Conservation (phyloP, 306 rosid species). For the Elaeagnus macrophylla region DNA sequence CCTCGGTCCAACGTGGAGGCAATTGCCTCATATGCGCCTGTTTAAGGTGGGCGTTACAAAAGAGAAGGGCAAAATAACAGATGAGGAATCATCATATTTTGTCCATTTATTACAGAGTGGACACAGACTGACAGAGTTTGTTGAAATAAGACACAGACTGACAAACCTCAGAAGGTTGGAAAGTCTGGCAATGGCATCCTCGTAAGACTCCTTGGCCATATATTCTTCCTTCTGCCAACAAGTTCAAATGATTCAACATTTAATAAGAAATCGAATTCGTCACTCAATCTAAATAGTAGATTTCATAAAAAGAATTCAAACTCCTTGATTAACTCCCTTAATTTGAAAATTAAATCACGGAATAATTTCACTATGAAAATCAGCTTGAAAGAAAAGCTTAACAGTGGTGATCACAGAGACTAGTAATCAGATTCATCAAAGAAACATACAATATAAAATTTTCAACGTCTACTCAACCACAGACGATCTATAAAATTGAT, state of each 20-base stretch:
- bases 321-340: neutral
- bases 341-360: too few species aligned
- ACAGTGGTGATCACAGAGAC: too few species aligned
- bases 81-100: slow-evolving; percentile 3
- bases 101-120: slow-evolving; percentile 1
- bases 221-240: slow-evolving; percentile 40
- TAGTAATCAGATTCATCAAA: too few species aligned
- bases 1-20: slow-evolving; percentile 2
- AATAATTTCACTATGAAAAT: too few species aligned
- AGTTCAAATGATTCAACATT: neutral
- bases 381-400: too few species aligned
- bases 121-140: neutral
- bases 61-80: slow-evolving; percentile 9
- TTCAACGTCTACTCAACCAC: too few species aligned
- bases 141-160: neutral
- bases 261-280: neutral
- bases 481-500: too few species aligned
- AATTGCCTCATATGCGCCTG: neutral
- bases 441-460: too few species aligned
- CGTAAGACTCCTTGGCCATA: slow-evolving; percentile 63
- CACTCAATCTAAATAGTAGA: too few species aligned
- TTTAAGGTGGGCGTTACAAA: too few species aligned
- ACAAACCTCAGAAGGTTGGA: slow-evolving; percentile 60
- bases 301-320: too few species aligned
- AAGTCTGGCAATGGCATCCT: slow-evolving; percentile 67